Base-by-base conservation (phyloP, 768 basidiomycete species). In the Termitomyces sp. region DNA sequence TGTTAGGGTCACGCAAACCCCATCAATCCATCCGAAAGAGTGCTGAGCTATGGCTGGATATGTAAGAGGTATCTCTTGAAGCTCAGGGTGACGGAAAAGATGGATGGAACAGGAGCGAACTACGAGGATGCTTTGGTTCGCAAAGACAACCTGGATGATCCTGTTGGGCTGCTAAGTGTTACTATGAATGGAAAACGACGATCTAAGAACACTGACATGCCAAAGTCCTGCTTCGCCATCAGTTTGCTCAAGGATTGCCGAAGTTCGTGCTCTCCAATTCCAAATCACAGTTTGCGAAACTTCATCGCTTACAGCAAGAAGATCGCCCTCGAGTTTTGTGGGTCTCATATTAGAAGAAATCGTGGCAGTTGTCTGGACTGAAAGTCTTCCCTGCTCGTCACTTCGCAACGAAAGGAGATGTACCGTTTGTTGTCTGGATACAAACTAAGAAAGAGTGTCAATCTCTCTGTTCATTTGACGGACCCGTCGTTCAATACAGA, bases 11-110 rank as follows among this genome's bases (percentile, higher is more conserved):
- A 80, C 74, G 2, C 77, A 77, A 38, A 84, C 73, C 8, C 81
- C 80, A 53, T 87, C 86, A 14, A 86, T 78, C 86, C 86, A 87
- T 15, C 86, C 86, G 61, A 86, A 86, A 3, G 81, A 80, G 60
- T 81, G 77, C 2, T 61, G 63, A 1, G 75, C 77, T 40, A 75
- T 64, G 0, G 78, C 71, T 1, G 63, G 52, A 53, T 79, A 75
- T 0, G 70, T 55, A 3, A 56, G 53, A 3, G 66, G 62, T 0
- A 40, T 57, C 8, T 49, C 43, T 8, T 57, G 59, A 30, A 85
- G 73, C 2, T 55, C 60, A 0, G 85, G 84, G 14, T 72, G 67
- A 1, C 74, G 71, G 56, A 86, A 88, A 8, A 85, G 71, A 55
- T 80, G 74, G 4, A 87, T 68, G 0, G 83, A 83, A 11, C 78